Evolutionary conservation across 495 filamentous ascomycete genomes (phyloP).

Genomic region (Schizothecium vesticola): DNA sequence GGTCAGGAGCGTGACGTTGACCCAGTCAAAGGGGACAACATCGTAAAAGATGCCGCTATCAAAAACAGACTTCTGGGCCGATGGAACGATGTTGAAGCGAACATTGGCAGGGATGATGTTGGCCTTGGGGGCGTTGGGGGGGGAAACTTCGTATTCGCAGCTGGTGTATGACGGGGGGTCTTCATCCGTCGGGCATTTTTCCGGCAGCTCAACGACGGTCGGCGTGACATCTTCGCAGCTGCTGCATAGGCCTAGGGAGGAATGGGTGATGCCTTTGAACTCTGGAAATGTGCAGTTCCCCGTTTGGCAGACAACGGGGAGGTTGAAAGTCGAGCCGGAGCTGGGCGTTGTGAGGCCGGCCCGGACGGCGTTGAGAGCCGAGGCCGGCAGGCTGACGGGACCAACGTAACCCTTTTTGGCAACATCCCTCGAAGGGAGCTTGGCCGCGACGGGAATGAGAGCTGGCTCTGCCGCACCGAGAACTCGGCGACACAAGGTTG

Average conservation of each 20-base stretch:
- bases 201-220: neutral
- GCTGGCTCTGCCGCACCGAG: neutral
- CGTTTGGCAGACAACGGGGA: neutral
- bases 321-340: neutral
- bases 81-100: neutral
- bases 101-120: neutral
- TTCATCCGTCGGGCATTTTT: neutral
- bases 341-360: neutral
- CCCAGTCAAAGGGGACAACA: neutral
- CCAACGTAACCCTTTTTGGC: neutral
- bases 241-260: slow-evolving; percentile 5
- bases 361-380: neutral
- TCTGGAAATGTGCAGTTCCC: slow-evolving; percentile 11
- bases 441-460: neutral
- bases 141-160: neutral
- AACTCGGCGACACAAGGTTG: neutral
- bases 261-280: slow-evolving; percentile 5
- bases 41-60: neutral
- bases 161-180: neutral
- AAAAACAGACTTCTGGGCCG: neutral
- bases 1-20: neutral
- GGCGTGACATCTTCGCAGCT: neutral
- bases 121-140: neutral
- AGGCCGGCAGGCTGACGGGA: neutral
- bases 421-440: neutral